These are phyloP conservation scores for Hypoxylon sp. DNA, from an alignment of 2,329 filamentous ascomycete genomes.

Conservation along the genomic window DNA sequence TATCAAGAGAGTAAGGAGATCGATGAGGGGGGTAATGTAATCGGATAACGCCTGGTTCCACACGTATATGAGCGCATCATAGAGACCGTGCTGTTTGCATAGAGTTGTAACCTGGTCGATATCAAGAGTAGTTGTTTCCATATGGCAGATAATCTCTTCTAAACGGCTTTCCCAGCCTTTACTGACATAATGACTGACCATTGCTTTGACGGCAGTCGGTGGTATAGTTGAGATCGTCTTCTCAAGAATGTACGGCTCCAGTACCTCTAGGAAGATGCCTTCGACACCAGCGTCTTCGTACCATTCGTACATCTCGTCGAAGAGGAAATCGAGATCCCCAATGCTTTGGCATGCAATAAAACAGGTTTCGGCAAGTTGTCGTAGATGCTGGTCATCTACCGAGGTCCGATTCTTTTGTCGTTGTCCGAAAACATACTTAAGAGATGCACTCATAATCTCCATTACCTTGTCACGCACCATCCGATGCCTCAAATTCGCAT, in stretches of 20 bases:
- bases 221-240: constrained; percentile 81
- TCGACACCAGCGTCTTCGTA: constrained; percentile 83
- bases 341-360: constrained; percentile 87
- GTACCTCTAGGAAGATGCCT: constrained; percentile 85
- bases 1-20: constrained; percentile 79
- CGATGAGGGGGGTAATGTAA: constrained; percentile 90
- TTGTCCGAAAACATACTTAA: constrained; percentile 88
- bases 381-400: constrained; percentile 72
- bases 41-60: constrained; percentile 94
- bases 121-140: constrained; percentile 92
- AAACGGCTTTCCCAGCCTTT: constrained; percentile 82
- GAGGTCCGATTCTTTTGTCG: constrained; percentile 65
- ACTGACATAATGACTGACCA: constrained; percentile 85
- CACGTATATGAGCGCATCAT: constrained; percentile 95
- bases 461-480: constrained; percentile 91
- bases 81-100: constrained; percentile 92
- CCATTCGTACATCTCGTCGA: constrained; percentile 90
- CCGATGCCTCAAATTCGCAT: constrained; percentile 79
- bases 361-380: constrained; percentile 84
- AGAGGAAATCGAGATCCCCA: constrained; percentile 84
- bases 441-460: constrained; percentile 92
- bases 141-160: constrained; percentile 94
- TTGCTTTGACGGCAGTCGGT: constrained; percentile 85
- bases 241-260: constrained; percentile 91
- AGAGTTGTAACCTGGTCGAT: constrained; percentile 92